Evolutionary conservation across 2,329 filamentous ascomycete genomes (phyloP).

Genomic region (Exophiala sideris): DNA sequence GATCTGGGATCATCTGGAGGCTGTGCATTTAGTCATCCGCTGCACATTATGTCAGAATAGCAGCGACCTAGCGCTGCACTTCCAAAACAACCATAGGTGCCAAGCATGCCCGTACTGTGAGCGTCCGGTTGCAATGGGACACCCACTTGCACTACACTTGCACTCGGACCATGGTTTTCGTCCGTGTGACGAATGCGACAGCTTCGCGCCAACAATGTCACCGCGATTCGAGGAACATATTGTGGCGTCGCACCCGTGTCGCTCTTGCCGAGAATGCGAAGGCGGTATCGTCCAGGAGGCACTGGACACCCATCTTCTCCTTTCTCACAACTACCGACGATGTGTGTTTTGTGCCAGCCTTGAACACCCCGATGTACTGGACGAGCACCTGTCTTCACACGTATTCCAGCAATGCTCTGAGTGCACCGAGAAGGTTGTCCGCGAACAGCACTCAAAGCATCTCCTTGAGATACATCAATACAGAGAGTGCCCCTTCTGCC

Average conservation of each 20-base stretch:
- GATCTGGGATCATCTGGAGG: not conserved
- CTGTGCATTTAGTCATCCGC: not conserved
- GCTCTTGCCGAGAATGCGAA: not conserved
- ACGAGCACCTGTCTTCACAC: no score
- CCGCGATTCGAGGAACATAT: not conserved
- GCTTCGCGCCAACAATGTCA: no score
- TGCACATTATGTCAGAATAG: not conserved
- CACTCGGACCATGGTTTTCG: not conserved
- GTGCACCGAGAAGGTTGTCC: no score
- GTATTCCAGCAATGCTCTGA: no score
- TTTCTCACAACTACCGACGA: not conserved
- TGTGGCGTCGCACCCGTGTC: not conserved
- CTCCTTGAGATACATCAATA: no score
- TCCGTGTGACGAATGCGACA: not conserved
- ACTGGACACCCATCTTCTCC: not conserved
- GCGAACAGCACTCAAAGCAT: no score
- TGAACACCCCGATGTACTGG: not conserved
- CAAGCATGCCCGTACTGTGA: not conserved
- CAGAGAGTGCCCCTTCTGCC: no score
- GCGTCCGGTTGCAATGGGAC: not conserved
- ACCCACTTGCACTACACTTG: not conserved
- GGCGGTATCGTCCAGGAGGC: not conserved
- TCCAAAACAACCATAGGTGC: not conserved
- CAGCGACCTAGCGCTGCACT: not conserved
- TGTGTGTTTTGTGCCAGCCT: not conserved